These are phyloP conservation scores for Penicillium flavigenum DNA, from an alignment of 495 filamentous ascomycete species.

Conservation along the genomic window DNA sequence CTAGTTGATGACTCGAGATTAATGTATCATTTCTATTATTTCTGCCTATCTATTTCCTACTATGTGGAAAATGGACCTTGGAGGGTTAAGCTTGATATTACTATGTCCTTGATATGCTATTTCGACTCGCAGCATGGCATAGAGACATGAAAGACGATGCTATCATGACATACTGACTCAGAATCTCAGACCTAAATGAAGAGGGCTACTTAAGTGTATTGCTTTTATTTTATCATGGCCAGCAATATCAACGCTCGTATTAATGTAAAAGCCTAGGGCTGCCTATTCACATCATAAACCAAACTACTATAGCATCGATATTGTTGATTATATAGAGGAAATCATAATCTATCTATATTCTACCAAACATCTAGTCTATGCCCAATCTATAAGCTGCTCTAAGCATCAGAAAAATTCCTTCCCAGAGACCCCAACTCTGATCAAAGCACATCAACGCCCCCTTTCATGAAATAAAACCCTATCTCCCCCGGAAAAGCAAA, in stretches of 20 bases:
- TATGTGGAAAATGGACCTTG: neutral
- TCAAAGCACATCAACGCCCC: neutral
- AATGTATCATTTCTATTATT: neutral
- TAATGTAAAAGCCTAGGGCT: neutral
- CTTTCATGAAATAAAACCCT: neutral
- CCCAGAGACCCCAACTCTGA: neutral
- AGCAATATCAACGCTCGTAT: neutral
- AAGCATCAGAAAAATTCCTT: neutral
- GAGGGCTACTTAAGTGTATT: neutral
- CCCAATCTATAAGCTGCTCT: neutral
- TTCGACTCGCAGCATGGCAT: neutral
- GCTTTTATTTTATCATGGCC: neutral
- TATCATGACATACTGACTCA: neutral
- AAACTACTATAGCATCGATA: neutral
- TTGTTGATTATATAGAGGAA: neutral
- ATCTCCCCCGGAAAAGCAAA: slow-evolving; percentile 9
- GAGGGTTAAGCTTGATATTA: neutral
- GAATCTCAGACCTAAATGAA: neutral
- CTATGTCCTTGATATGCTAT: neutral
- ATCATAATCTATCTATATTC: neutral
- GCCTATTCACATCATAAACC: neutral
- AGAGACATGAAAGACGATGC: neutral
- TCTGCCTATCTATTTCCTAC: neutral
- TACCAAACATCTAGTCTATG: neutral
- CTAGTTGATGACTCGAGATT: neutral